Evolutionary conservation across 352 stramenopile genomes (phyloP).

Genomic region (Globisporangium cystogenes): DNA sequence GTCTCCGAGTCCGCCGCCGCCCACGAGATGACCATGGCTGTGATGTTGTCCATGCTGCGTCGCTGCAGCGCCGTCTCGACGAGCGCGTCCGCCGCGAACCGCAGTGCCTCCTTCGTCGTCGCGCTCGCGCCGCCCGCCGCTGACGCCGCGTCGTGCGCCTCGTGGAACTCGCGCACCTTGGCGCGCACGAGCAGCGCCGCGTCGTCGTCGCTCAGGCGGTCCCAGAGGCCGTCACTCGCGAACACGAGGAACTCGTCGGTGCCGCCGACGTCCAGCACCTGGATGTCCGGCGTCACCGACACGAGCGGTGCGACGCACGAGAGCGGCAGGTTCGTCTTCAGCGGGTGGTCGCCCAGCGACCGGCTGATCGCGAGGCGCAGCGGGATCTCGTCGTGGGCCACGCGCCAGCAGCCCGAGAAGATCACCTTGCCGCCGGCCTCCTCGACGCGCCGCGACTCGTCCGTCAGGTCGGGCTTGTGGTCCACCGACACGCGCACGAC

Average conservation of each 20-base stretch:
- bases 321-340: constrained; percentile 58
- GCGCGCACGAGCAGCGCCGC: constrained; percentile 46
- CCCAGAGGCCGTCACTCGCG: constrained; percentile 75
- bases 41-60: constrained; percentile 82
- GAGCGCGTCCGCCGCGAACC: constrained; percentile 53
- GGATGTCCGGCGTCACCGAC: constrained; percentile 66
- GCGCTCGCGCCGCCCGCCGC: constrained; percentile 5
- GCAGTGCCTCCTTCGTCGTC: constrained; percentile 43
- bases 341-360: constrained; percentile 71
- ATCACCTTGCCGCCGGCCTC: constrained; percentile 72
- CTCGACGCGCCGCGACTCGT: constrained; percentile 53
- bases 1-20: constrained; percentile 14
- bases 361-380: constrained; percentile 72
- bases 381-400: constrained; percentile 68
- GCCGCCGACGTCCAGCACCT: constrained; percentile 52
- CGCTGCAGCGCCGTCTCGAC: constrained; percentile 63
- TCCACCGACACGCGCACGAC: constrained; percentile 65
- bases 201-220: constrained; percentile 67
- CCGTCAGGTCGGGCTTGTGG: constrained; percentile 70
- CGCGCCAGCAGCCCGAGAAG: constrained; percentile 77
- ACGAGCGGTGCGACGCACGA: constrained; percentile 62
- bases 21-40: constrained; percentile 67
- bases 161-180: constrained; percentile 34
- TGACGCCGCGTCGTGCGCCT: not conserved
- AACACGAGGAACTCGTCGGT: constrained; percentile 61